Evolutionary conservation across 208 protist species (phyloP).

Genomic region (Kentomonas sorsogonicus): DNA sequence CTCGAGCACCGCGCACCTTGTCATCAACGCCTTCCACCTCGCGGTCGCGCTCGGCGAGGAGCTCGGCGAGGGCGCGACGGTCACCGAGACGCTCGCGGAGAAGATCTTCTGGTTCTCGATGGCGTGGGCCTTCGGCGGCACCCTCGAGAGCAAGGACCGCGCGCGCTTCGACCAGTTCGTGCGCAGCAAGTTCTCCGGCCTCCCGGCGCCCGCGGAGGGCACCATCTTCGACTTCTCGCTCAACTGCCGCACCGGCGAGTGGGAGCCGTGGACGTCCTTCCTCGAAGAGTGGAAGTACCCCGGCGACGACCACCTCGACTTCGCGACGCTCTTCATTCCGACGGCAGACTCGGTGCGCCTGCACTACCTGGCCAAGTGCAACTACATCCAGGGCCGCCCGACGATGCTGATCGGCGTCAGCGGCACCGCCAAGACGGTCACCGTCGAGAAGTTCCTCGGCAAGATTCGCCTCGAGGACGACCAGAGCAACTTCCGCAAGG

Average conservation of each 20-base stretch:
- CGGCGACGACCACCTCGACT: slow-evolving; percentile 88
- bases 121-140: slow-evolving; percentile 93
- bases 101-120: slow-evolving; percentile 93
- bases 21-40: slow-evolving; percentile 91
- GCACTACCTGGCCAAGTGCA: slow-evolving; percentile 90
- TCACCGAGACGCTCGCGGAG: slow-evolving; percentile 82
- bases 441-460: slow-evolving; percentile 88
- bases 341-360: slow-evolving; percentile 95
- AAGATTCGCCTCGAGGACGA: slow-evolving; percentile 72
- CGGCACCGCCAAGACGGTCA: slow-evolving; percentile 95
- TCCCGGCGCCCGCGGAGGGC: slow-evolving; percentile 72
- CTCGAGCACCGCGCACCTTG: slow-evolving; percentile 79
- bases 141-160: slow-evolving; percentile 92
- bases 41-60: slow-evolving; percentile 84
- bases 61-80: slow-evolving; percentile 62
- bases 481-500: slow-evolving; percentile 88
- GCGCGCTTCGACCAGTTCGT: slow-evolving; percentile 91
- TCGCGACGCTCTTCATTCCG: slow-evolving; percentile 94
- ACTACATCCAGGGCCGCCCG: slow-evolving; percentile 79
- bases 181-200: slow-evolving; percentile 57
- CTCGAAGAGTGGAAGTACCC: slow-evolving; percentile 92
- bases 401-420: slow-evolving; percentile 91
- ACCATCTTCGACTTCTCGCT: slow-evolving; percentile 94
- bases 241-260: slow-evolving; percentile 87
- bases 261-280: slow-evolving; percentile 82